Conservation (phyloP, 1,284 basidiomycete species). For the Cryptococcus hybrid region DNA sequence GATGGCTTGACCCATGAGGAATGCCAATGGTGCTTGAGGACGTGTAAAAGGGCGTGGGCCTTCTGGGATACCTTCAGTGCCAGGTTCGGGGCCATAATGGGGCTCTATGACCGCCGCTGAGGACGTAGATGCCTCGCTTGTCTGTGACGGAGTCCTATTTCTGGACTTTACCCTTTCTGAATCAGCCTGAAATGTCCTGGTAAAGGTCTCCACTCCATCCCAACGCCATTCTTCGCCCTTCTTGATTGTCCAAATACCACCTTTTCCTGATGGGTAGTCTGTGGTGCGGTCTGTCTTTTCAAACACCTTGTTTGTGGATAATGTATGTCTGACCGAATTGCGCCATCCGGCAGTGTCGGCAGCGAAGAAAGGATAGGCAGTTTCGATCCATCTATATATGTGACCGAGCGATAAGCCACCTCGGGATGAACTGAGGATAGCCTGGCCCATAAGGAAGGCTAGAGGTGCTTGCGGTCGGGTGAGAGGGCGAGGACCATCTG, state of each 20-base stretch:
- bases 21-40: neutral
- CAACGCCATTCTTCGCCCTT: neutral
- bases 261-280: neutral
- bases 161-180: neutral
- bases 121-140: no score
- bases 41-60: neutral
- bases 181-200: neutral
- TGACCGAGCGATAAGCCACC: neutral
- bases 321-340: conserved; percentile 1
- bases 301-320: conserved; percentile 1
- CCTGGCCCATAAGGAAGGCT: neutral
- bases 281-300: neutral
- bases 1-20: neutral
- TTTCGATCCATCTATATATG: conserved; percentile 1
- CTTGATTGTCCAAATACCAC: neutral
- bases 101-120: no score
- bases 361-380: neutral
- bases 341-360: neutral
- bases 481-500: neutral
- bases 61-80: neutral
- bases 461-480: neutral
- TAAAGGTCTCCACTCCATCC: neutral
- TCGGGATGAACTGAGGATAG: neutral
- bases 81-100: neutral
- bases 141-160: neutral